phyloP scores from a whole-genome alignment of 805 yeast genomes.

The Cyberlindnera japonica region DNA sequence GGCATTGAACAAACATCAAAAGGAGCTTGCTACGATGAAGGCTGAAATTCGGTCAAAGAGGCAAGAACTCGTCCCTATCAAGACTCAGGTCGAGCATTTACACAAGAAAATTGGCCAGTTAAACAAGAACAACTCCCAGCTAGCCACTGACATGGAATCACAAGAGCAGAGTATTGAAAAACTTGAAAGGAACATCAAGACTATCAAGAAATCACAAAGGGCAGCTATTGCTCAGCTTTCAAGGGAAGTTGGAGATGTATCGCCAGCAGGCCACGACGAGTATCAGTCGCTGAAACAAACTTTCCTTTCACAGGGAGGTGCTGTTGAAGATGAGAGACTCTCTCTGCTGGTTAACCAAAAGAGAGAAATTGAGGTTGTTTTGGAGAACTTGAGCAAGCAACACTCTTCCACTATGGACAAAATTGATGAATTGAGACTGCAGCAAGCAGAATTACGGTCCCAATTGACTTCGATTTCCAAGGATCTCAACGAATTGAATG shows the following conservation, averaged over 20 bases:
- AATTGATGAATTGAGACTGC: conserved; percentile 32
- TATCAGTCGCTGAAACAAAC: conserved; percentile 56
- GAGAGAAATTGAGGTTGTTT: conserved; percentile 38
- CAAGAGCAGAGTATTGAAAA: conserved; percentile 43
- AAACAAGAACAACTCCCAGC: conserved; percentile 45
- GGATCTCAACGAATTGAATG: conserved; percentile 30
- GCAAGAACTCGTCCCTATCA: conserved; percentile 56
- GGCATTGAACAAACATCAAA: conserved; percentile 38
- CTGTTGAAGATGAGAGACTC: conserved; percentile 49
- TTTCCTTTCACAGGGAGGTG: conserved; percentile 56
- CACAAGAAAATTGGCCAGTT: conserved; percentile 43
- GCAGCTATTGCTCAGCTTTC: conserved; percentile 36
- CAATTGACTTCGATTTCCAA: conserved; percentile 23
- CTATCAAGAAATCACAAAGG: conserved; percentile 39
- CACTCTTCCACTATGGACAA: conserved; percentile 34
- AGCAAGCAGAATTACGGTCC: conserved; percentile 29
- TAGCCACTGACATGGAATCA: conserved; percentile 48
- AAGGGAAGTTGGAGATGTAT: conserved; percentile 34
- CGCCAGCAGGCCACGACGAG: conserved; percentile 49
- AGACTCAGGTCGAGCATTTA: conserved; percentile 50
- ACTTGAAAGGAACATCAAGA: conserved; percentile 44
- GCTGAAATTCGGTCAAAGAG: conserved; percentile 39
- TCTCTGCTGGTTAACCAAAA: conserved; percentile 40
- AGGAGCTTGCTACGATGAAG: conserved; percentile 34
- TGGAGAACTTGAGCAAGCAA: conserved; percentile 35